Evolutionary conservation across 2,329 filamentous ascomycete species (phyloP).

Genomic region (Aspergillus pseudonomiae): DNA sequence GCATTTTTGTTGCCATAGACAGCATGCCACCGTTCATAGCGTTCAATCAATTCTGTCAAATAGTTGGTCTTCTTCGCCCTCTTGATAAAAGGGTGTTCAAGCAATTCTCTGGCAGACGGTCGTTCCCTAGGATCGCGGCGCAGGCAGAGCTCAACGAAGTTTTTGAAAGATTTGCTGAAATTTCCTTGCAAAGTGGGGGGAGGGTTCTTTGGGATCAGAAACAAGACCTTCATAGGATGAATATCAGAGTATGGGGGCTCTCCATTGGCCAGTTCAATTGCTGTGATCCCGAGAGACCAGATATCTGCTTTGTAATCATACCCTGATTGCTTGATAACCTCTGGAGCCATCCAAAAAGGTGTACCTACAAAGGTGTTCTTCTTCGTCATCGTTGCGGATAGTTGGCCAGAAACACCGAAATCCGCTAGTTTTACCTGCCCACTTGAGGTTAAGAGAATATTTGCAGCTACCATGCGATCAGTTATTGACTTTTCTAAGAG

Average conservation of each 20-base stretch:
- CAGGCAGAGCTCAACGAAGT: slow-evolving; percentile 81
- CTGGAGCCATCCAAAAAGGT: slow-evolving; percentile 99
- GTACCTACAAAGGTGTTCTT: slow-evolving; percentile 99
- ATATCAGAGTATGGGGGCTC: slow-evolving; percentile 96
- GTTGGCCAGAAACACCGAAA: slow-evolving; percentile 94
- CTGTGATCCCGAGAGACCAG: slow-evolving; percentile 94
- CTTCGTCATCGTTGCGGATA: slow-evolving; percentile 98
- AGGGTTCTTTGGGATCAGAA: slow-evolving; percentile 92
- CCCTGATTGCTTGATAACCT: slow-evolving; percentile 97
- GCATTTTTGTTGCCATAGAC: slow-evolving; percentile 70
- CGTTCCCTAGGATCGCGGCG: slow-evolving; percentile 87
- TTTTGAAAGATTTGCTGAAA: slow-evolving; percentile 81
- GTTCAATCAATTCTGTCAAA: slow-evolving; percentile 90
- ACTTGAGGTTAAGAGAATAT: slow-evolving; percentile 83
- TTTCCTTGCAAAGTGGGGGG: slow-evolving; percentile 80
- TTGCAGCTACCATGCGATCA: slow-evolving; percentile 69
- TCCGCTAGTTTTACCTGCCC: slow-evolving; percentile 97
- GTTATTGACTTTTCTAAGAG: not conserved
- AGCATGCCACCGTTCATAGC: slow-evolving; percentile 83
- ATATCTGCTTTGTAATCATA: slow-evolving; percentile 99
- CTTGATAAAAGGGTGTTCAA: slow-evolving; percentile 88
- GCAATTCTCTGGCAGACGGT: slow-evolving; percentile 80
- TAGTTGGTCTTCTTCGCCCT: slow-evolving; percentile 96
- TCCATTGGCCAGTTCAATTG: slow-evolving; percentile 85
- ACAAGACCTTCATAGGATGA: slow-evolving; percentile 97